Evolutionary conservation across 75 land plant genomes (phyloP).

Genomic region (Chamaecyparis obtusa): DNA sequence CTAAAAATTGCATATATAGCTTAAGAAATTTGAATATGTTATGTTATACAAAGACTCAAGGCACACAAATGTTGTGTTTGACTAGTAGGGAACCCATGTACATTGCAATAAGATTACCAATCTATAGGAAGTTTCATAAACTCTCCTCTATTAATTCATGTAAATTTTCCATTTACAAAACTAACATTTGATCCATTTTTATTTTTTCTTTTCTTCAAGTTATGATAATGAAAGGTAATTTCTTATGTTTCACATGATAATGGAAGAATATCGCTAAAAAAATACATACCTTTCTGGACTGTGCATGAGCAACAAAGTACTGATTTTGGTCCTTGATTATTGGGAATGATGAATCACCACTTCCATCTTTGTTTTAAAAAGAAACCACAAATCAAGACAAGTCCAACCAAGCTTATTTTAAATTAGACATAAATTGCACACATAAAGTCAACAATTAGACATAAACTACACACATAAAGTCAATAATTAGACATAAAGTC

Average conservation of each 20-base stretch:
- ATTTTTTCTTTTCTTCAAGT: not conserved
- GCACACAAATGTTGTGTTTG: not conserved
- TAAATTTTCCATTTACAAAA: not conserved
- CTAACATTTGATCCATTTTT: not conserved
- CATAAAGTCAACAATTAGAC: too few species aligned
- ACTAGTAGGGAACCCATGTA: not conserved
- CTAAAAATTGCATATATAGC: too few species aligned
- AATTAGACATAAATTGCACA: too few species aligned
- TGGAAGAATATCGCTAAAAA: not conserved
- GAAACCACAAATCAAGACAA: not conserved
- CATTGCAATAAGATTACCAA: not conserved
- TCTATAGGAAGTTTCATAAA: not conserved
- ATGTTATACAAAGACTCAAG: not conserved
- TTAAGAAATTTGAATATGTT: not conserved
- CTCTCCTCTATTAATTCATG: not conserved
- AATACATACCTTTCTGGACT: slow-evolving; percentile 78
- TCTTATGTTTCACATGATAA: not conserved
- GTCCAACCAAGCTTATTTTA: not conserved
- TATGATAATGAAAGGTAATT: not conserved
- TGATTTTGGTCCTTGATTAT: slow-evolving; percentile 82
- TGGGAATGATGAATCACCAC: slow-evolving; percentile 88
- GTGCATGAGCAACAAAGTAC: slow-evolving; percentile 88
- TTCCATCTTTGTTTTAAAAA: slow-evolving; percentile 85
- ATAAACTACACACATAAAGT: too few species aligned
- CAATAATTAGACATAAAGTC: too few species aligned